A percentile compares a stretch with the other conserved stretches of the same genome.
phyloP scores from a whole-genome alignment of 225 moss, liverwort and hornwort species.

The Bryoerythrophyllum caledonicum region DNA sequence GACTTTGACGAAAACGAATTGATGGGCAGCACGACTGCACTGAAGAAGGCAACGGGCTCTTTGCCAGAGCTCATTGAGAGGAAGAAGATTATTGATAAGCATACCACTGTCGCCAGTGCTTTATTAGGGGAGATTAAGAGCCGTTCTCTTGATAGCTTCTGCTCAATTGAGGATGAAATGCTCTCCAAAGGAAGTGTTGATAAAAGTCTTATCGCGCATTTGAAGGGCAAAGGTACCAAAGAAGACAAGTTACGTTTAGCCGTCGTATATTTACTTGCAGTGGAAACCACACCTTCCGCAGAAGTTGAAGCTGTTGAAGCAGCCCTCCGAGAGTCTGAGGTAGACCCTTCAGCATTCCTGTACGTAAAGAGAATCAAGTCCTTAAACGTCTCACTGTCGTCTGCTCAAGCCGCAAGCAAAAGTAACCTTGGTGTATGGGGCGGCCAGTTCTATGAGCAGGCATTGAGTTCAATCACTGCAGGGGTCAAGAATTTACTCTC shows the following conservation, averaged over 20 bases:
- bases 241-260: slow-evolving; percentile 89
- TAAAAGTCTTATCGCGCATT: slow-evolving; percentile 51
- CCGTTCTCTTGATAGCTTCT: slow-evolving; percentile 81
- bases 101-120: slow-evolving; percentile 86
- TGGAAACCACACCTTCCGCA: slow-evolving; percentile 72
- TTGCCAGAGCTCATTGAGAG: slow-evolving; percentile 96
- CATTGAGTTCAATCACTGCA: slow-evolving; percentile 88
- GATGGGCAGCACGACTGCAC: slow-evolving; percentile 89
- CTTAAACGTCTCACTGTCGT: slow-evolving; percentile 69
- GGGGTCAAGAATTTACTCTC: slow-evolving; percentile 96
- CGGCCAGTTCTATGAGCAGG: slow-evolving; percentile 86
- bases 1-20: slow-evolving; percentile 85
- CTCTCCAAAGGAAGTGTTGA: slow-evolving; percentile 77
- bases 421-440: slow-evolving; percentile 93
- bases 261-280: slow-evolving; percentile 87
- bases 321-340: slow-evolving; percentile 77
- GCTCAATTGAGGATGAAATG: slow-evolving; percentile 86
- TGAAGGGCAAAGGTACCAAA: slow-evolving; percentile 85
- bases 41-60: slow-evolving; percentile 91
- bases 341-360: slow-evolving; percentile 82
- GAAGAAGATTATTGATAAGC: slow-evolving; percentile 93
- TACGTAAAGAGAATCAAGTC: slow-evolving; percentile 97
- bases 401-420: slow-evolving; percentile 69
- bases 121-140: slow-evolving; percentile 86
- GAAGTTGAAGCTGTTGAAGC: slow-evolving; percentile 92